Conservation (phyloP, 441 rosid species). For the Bruguiera hainesii region DNA sequence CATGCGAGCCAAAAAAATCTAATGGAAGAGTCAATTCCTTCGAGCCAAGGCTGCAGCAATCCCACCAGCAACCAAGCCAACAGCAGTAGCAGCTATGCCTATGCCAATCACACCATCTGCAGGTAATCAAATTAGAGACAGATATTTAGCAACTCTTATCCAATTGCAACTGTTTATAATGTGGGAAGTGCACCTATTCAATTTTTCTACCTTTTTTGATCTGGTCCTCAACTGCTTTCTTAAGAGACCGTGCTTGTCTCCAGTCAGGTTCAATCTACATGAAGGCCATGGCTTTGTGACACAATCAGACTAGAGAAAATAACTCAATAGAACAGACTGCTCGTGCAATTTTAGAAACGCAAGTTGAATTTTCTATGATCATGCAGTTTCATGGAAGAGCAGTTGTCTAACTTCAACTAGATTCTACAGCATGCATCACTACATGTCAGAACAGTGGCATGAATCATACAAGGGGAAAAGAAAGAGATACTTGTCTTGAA, state of each 20-base stretch:
- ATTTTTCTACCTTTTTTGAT: constrained; percentile 51
- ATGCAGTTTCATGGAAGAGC: background rate
- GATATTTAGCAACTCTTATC: background rate
- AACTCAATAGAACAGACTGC: background rate
- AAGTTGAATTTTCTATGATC: background rate
- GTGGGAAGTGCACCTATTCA: background rate
- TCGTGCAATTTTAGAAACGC: background rate
- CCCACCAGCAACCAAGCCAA: constrained; percentile 61
- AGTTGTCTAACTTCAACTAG: background rate
- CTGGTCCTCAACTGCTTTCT: constrained; percentile 53
- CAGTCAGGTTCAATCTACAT: constrained; percentile 60
- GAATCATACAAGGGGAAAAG: background rate
- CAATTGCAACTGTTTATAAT: background rate
- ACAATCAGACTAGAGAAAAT: background rate
- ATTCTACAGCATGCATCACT: background rate
- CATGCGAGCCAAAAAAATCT: background rate
- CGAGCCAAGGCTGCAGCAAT: constrained; percentile 52
- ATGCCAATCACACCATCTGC: constrained; percentile 73
- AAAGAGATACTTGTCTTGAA: background rate
- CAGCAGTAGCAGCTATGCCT: constrained; percentile 65
- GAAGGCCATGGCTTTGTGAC: constrained; percentile 4
- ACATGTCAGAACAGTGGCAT: too few relatives aligned
- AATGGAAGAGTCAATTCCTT: constrained; percentile 21
- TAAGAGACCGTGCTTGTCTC: constrained; percentile 60
- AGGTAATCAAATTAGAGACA: background rate